Base-by-base conservation (phyloP, 495 filamentous ascomycete genomes). In the Amorphotheca resinae region DNA sequence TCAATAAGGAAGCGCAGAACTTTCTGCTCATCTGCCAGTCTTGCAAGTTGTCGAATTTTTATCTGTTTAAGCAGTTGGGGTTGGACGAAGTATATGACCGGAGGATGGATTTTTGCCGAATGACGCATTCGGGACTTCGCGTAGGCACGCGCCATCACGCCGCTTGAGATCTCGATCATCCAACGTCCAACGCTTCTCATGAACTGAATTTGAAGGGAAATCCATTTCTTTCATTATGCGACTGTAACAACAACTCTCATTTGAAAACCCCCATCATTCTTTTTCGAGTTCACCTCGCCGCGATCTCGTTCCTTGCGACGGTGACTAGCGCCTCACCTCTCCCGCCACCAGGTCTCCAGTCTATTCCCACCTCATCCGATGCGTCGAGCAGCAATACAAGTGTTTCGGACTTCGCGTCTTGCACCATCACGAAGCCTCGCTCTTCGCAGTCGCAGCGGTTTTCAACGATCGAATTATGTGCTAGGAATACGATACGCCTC, bases 341-440 rank as follows among this genome's bases (percentile, higher is more conserved):
- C 45, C 39, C 36, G 12, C 40, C 36, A 22, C 15, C 18, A 9
- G 33, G 42, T 41, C 31, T 48, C 50, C 42, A 48, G 25, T 31
- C 20, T 21, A n/a, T 15, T 38, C 6, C 25, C 34, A 9, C 16
- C 41, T 35, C 37, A 46, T 54, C 52, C 56, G 65, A 83, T 83
- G 79, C 77, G 77, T 72, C 75, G 70, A 67, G 76, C 67, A 56
- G 67, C 69, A 53, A 52, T 74, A 40, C 75, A 77, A 62, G 71
- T 65, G 44, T 66, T 79, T 52, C 75, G 77, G 56, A 69, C 73
- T 62, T 68, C 74, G 61, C 74, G 73, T 60, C 71, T 74, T 49
- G 61, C 62, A 43, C 64, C 64, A 50, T 60, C 69, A 56, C 76
- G 74, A 55, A 74, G 68, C 59, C 52, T 66, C 47, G 53, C 61